Evolutionary conservation across 257 asterid species (phyloP).

Genomic region (Gardenia jasminoides): DNA sequence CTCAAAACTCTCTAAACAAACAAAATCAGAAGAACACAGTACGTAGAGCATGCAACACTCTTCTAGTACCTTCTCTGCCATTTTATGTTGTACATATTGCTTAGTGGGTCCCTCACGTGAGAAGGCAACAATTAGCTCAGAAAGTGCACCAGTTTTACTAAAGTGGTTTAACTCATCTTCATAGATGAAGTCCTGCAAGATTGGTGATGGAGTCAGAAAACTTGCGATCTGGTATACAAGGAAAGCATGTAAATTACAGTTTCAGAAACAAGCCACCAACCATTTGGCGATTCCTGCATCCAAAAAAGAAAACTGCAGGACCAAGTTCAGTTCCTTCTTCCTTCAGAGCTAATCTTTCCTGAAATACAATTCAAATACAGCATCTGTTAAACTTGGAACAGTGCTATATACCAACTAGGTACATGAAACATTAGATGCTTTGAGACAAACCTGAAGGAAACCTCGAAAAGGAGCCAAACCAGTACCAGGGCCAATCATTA

Average conservation of each 20-base stretch:
- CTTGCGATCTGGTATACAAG: neutral
- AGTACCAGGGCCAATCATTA: conserved; percentile 99
- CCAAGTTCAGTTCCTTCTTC: conserved; percentile 89
- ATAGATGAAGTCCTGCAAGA: conserved; percentile 79
- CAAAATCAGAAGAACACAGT: neutral
- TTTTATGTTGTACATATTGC: conserved; percentile 96
- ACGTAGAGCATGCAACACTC: conserved; percentile 4
- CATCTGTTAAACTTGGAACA: conserved; percentile 4
- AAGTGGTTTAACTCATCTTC: conserved; percentile 73
- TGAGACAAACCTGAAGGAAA: conserved; percentile 80
- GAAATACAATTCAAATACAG: conserved; percentile 25
- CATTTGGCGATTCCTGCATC: conserved; percentile 92
- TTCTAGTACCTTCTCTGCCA: conserved; percentile 69
- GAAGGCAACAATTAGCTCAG: conserved; percentile 91
- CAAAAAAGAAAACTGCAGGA: conserved; percentile 79
- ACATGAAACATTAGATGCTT: neutral
- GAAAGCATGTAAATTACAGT: neutral
- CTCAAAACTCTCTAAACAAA: neutral
- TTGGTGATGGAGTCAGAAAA: neutral
- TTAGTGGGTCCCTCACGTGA: conserved; percentile 88
- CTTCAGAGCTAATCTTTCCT: conserved; percentile 96
- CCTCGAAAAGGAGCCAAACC: conserved; percentile 99
- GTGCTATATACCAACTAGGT: conserved; percentile 4
- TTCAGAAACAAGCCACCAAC: conserved; percentile 37
- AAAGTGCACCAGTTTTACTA: conserved; percentile 65